Evolutionary conservation across 2,329 filamentous ascomycete species (phyloP), one percentile per base, ranked within the genome.

Genomic region (Aspergillus intermedius): DNA sequence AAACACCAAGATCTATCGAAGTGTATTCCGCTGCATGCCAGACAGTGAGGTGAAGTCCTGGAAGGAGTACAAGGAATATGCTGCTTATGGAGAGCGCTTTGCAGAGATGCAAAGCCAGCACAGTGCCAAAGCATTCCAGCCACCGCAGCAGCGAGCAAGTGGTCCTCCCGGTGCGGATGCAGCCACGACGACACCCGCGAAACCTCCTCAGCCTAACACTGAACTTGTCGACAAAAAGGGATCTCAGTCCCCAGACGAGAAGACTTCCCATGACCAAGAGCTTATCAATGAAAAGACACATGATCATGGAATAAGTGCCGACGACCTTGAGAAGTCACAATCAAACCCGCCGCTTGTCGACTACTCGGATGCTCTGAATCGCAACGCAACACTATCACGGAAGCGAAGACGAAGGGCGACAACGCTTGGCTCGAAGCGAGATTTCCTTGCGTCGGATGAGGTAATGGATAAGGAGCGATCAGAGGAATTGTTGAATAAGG

Each of bases 11-110:
- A 80, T 98, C 43, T 98, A 88, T 72, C 86, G 93, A 28, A 83
- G 87, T 52, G 91, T 98, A 7, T 98, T 98, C 74, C 84, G 91
- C 42, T 96, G 91, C 69, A 94, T 95, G 87, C 93, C 93, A 1
- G 93, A 98, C 66, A 96, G 84, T 45, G 89, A 96, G 63, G 93
- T 95, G 22, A 85, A 83, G 54, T 91, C 87, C 40, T 98, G 93
- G 93, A 84, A 87, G 56, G 87, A 95, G 54, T 98, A 98, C 69
- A 86, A 88, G 54, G 86, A 94, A 56, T 95, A 87, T 62, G 77
- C 81, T 47, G 78, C 83, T 4, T 97, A 96, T 65, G 78, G 79
- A 15, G 82, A 86, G 56, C 81, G 83, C 42, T 96, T 98, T 74
- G 79, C 81, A 48, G 83, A 86, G 58, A 69, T 79, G 59, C 68